phyloP scores from a whole-genome alignment of 257 asterid genomes.

The Capsicum baccatum region DNA sequence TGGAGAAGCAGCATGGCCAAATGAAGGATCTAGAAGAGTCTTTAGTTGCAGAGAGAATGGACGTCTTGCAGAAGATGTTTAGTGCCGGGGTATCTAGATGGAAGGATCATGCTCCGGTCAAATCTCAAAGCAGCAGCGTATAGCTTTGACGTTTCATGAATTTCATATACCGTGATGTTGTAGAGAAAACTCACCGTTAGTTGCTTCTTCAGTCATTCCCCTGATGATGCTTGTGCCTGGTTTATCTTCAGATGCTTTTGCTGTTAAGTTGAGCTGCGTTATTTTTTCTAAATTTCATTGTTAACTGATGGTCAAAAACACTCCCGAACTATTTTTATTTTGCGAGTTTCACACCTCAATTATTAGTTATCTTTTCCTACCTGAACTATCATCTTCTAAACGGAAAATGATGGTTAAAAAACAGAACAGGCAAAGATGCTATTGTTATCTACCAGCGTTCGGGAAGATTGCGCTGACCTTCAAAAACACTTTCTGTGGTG shows the following conservation, averaged over 20 bases:
- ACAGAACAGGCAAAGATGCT: no score
- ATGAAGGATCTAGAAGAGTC: slow-evolving; percentile 65
- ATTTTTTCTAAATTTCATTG: no score
- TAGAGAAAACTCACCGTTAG: slow-evolving; percentile 11
- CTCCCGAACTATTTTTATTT: no score
- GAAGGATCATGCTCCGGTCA: slow-evolving; percentile 46
- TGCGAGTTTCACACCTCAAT: no score
- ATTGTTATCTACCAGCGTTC: no score
- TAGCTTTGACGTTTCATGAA: slow-evolving; percentile 24
- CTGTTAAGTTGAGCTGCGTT: neutral
- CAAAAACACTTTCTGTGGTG: no score
- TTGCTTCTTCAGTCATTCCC: neutral
- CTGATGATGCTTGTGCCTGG: neutral
- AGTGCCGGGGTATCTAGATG: slow-evolving; percentile 53
- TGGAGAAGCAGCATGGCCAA: slow-evolving; percentile 61
- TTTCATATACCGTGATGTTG: neutral
- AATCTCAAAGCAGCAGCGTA: slow-evolving; percentile 40
- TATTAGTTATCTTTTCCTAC: no score
- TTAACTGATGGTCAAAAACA: neutral
- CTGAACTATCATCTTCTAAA: no score
- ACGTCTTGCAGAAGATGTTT: slow-evolving; percentile 55
- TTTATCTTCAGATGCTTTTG: neutral
- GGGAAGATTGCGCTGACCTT: no score
- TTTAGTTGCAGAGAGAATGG: slow-evolving; percentile 56
- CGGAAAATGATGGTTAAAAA: no score